Conservation (phyloP, 2,329 filamentous ascomycete species). For the Colletotrichum tabaci region DNA sequence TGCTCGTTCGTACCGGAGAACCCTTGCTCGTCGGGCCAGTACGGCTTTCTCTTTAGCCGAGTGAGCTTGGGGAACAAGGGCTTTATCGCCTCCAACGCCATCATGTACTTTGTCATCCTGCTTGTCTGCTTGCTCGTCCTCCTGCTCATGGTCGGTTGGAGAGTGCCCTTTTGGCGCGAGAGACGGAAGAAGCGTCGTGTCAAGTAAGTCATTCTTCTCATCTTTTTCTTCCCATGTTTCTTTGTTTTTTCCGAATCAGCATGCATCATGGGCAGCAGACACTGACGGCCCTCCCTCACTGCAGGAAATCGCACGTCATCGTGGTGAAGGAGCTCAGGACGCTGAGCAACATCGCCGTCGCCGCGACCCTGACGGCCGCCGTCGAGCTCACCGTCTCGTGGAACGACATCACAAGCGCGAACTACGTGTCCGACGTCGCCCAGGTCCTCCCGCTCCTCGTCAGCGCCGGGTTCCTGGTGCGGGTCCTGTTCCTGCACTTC, state of each 20-base stretch:
- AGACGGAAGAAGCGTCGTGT: conserved; percentile 44
- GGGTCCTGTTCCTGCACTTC: conserved; percentile 47
- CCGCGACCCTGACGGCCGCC: conserved; percentile 44
- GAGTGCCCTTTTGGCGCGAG: conserved; percentile 39
- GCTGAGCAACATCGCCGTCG: conserved; percentile 48
- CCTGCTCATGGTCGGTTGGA: conserved; percentile 47
- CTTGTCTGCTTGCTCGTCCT: conserved; percentile 45
- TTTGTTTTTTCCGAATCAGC: neutral
- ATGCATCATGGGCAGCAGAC: neutral
- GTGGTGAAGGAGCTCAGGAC: conserved; percentile 47
- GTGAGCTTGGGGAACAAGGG: conserved; percentile 47
- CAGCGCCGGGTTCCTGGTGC: conserved; percentile 48
- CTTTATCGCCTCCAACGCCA: conserved; percentile 49
- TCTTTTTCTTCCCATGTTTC: too few relatives aligned
- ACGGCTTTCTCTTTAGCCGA: conserved; percentile 52
- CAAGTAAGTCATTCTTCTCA: conserved; percentile 40
- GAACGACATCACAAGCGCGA: conserved; percentile 49
- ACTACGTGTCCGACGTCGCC: conserved; percentile 47
- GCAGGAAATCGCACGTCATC: conserved; percentile 42
- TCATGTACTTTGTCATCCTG: conserved; percentile 50
- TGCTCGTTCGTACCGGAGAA: conserved; percentile 46
- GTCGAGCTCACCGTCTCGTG: conserved; percentile 53
- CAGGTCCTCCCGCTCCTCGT: conserved; percentile 53
- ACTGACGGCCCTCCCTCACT: neutral
- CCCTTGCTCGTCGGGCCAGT: conserved; percentile 46